Evolutionary conservation across 106 monocot species (phyloP), one percentile per base, ranked within the genome.

Genomic region (Vanilla planifolia): DNA sequence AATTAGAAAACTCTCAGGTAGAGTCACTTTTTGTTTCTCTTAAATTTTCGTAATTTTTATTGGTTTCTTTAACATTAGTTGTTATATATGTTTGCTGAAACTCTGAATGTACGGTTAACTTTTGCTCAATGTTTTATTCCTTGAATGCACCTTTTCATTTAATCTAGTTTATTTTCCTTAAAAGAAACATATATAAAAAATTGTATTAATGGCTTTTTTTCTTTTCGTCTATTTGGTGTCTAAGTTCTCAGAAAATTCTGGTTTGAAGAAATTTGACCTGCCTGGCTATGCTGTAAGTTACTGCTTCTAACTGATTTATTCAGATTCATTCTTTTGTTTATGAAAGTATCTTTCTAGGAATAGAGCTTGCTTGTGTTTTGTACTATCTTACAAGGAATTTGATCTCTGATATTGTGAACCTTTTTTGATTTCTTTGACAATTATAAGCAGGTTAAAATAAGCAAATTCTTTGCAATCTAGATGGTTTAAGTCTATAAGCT

Each of bases 201-300:
- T 24, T 24, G 29, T 47, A 43, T 63, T 48, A 41, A 41, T 5
- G 59, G 33, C 30, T 67, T 47, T 51, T 62, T 26, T 57, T 28
- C 7, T 5, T 61, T 25, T 50, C 37, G 1, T 14, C 65, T 48
- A 16, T 64, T 16, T 7, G 13, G 67, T 61, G 14, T 15, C 48
- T 22, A 70, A 85, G 76, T 62, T 70, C n/a, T 15, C 76, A 33
- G 73, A 67, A 23, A 62, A 11, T 53, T 42, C 29, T 37, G 72
- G 64, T 25, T 8, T 30, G 32, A 87, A 73, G 55, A 86, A 73
- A 55, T 69, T 60, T 58, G 75, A 87, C 60, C 62, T 82, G 72
- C 87, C 87, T 59, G 65, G 64, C 53, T 81, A 70, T 68, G 87
- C 79, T 44, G 87, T 87, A 87, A 70, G 76, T 68, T 70, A 21